Evolutionary conservation across 2,329 filamentous ascomycete species (phyloP).

Genomic region (Aspergillus tamarii): DNA sequence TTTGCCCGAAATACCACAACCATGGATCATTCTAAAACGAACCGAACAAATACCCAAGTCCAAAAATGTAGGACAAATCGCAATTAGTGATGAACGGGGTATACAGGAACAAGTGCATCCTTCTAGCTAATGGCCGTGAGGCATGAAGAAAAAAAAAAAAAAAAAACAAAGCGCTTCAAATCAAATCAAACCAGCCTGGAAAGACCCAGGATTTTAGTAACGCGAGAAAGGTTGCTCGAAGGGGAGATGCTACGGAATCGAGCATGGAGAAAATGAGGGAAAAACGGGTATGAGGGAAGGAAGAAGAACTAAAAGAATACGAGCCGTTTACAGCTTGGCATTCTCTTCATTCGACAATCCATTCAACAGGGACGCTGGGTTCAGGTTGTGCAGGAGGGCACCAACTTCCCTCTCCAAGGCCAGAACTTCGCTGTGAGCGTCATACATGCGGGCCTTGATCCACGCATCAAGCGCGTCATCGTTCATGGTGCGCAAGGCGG

Average conservation of each 20-base stretch:
- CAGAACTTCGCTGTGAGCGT: conserved; percentile 52
- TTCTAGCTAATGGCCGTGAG: conserved; percentile 21
- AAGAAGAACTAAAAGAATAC: conserved; percentile 9
- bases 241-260: background rate
- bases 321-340: conserved; percentile 37
- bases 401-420: conserved; percentile 52
- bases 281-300: background rate
- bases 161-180: conserved; percentile 22
- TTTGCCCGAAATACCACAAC: conserved; percentile 13
- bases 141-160: conserved; percentile 8
- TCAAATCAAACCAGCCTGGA: conserved; percentile 22
- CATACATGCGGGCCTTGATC: conserved; percentile 55
- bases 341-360: conserved; percentile 32
- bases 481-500: conserved; percentile 46
- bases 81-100: conserved; percentile 25
- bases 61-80: conserved; percentile 19
- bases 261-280: background rate
- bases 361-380: conserved; percentile 28
- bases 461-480: conserved; percentile 50
- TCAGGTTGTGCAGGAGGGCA: conserved; percentile 43
- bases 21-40: conserved; percentile 13
- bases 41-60: conserved; percentile 15
- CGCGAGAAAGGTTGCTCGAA: conserved; percentile 6
- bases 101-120: conserved; percentile 23
- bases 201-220: conserved; percentile 18